Conservation (phyloP, 345 rosid genomes). For the Boechera retrofracta region DNA sequence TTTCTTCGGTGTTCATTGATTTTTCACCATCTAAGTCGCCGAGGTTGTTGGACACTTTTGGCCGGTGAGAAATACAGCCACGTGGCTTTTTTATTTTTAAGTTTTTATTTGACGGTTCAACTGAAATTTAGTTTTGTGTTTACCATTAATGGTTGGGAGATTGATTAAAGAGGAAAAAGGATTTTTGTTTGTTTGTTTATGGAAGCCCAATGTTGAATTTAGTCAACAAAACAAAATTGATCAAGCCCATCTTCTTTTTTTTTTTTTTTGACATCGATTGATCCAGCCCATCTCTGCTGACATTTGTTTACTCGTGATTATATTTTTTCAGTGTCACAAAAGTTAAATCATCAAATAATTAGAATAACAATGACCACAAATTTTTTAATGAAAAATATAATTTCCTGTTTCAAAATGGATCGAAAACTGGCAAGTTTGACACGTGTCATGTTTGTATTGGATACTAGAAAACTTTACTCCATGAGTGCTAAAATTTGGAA, state of each 20-base stretch:
- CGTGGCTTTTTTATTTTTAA: background rate
- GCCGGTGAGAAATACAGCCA: conserved; percentile 11
- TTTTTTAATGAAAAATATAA: no score
- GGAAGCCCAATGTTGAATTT: background rate
- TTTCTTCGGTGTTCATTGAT: conserved; percentile 40
- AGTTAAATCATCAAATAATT: no score
- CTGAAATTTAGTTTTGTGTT: conserved; percentile 38
- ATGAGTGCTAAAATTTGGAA: conserved; percentile 20
- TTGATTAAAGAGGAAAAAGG: background rate
- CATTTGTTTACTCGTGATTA: no score
- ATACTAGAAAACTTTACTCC: conserved; percentile 4
- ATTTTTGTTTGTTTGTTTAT: no score
- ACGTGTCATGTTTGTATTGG: background rate
- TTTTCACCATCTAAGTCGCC: conserved; percentile 35
- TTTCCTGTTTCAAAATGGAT: no score
- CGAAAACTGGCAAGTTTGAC: background rate
- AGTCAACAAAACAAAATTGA: no score
- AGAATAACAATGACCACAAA: no score
- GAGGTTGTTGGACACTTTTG: conserved; percentile 34
- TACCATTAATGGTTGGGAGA: conserved; percentile 28
- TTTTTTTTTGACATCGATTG: no score
- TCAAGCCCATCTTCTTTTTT: no score
- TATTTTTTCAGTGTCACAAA: no score
- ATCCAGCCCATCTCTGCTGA: no score
- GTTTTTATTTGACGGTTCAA: conserved; percentile 4